Conservation (phyloP, 352 stramenopile species). For the Peronosclerospora sorghi region DNA sequence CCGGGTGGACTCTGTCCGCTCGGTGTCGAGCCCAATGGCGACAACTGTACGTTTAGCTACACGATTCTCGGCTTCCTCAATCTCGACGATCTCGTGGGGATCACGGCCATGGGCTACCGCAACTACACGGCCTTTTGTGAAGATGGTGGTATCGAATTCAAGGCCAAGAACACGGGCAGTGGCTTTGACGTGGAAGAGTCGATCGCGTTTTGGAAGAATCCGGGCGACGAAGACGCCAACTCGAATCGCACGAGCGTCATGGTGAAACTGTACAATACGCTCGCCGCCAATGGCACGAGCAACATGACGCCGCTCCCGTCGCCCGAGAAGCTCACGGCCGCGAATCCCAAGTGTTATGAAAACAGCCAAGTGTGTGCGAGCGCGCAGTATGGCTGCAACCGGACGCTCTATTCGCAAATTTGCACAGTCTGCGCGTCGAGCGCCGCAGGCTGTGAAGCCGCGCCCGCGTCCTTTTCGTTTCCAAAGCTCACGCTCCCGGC, state of each 20-base stretch:
- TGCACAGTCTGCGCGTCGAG: constrained; percentile 33
- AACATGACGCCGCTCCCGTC: constrained; percentile 40
- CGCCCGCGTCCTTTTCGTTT: constrained; percentile 4
- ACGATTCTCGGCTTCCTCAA: constrained; percentile 47
- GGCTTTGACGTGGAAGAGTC: constrained; percentile 14
- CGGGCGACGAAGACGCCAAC: constrained; percentile 32
- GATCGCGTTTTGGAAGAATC: constrained; percentile 59
- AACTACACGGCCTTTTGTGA: constrained; percentile 56
- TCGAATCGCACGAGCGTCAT: constrained; percentile 30
- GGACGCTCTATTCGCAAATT: constrained; percentile 38
- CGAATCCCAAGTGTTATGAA: constrained; percentile 50
- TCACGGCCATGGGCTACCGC: constrained; percentile 42
- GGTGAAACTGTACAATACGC: constrained; percentile 48
- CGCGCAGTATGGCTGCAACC: constrained; percentile 37
- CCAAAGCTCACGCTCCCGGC: constrained; percentile 3
- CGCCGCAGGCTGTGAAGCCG: constrained; percentile 13
- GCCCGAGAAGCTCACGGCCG: constrained; percentile 20
- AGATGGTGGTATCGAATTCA: constrained; percentile 42
- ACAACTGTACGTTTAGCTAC: constrained; percentile 54
- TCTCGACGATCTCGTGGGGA: constrained; percentile 59
- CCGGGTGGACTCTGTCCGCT: constrained; percentile 32
- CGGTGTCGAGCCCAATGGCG: constrained; percentile 41
- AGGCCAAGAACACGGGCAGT: constrained; percentile 21
- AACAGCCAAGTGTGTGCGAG: constrained; percentile 42
- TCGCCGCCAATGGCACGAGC: constrained; percentile 14